These are phyloP conservation scores for Trichoderma hamatum DNA, from an alignment of 2,329 filamentous ascomycete genomes.

Conservation along the genomic window DNA sequence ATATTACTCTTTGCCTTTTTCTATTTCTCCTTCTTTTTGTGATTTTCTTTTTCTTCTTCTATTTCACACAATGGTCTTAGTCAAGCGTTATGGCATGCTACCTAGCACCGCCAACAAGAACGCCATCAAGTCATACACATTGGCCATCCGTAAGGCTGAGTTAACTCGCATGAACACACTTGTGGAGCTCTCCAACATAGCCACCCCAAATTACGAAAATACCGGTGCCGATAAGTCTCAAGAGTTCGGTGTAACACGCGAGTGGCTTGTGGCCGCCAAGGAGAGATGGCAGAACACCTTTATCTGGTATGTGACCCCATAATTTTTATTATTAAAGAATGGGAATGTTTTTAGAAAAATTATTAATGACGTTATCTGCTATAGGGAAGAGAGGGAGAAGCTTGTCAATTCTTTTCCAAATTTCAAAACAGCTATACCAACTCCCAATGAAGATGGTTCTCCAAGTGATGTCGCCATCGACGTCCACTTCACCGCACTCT, in stretches of 20 bases:
- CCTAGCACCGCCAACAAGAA: not conserved
- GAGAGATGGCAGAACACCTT: slow-evolving; percentile 1
- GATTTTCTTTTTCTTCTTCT: not conserved
- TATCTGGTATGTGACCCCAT: not conserved
- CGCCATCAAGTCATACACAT: not conserved
- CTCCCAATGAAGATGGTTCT: not conserved
- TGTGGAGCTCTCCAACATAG: not conserved
- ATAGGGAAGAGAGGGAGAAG: not conserved
- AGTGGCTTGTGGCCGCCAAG: slow-evolving; percentile 4
- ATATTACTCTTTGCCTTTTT: not conserved
- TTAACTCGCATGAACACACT: slow-evolving; percentile 5
- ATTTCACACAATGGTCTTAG: not conserved
- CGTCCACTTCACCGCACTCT: slow-evolving; percentile 5
- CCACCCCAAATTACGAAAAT: not conserved
- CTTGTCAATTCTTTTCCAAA: slow-evolving; percentile 8
- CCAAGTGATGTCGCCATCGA: not conserved
- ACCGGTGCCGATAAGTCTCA: not conserved
- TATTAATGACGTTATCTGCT: not conserved
- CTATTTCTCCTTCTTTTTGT: not conserved
- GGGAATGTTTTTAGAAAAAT: not conserved
- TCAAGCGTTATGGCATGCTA: not conserved
- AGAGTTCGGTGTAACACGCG: not conserved
- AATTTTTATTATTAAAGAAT: not conserved
- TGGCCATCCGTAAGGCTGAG: not conserved
- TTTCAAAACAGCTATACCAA: not conserved